Evolutionary conservation across 768 basidiomycete species (phyloP).

Genomic region (Xanthoconium stramineum): DNA sequence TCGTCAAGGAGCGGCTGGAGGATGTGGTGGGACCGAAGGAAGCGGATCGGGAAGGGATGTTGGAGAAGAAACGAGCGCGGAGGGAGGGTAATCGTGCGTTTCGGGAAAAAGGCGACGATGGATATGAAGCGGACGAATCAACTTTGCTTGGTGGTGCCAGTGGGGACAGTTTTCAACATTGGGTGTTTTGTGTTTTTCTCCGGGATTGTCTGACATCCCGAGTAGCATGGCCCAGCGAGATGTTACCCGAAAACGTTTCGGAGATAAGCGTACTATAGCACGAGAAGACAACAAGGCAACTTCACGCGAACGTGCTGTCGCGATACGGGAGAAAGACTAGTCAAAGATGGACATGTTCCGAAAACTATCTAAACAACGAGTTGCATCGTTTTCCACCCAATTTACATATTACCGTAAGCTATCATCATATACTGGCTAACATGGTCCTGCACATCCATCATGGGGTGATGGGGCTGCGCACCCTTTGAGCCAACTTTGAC

Average conservation of each 20-base stretch:
- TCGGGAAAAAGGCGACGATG: conserved; percentile 73
- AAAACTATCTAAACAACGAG: conserved; percentile 83
- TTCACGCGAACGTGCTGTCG: conserved; percentile 58
- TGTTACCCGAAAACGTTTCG: conserved; percentile 60
- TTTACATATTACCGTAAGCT: background rate
- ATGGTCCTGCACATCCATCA: background rate
- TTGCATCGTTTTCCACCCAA: conserved; percentile 48
- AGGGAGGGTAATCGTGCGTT: conserved; percentile 70
- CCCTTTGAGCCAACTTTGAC: too few relatives aligned
- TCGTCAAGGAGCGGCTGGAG: conserved; percentile 65
- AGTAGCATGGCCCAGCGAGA: conserved; percentile 72
- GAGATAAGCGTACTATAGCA: conserved; percentile 42
- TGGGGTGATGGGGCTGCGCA: too few relatives aligned
- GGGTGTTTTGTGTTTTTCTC: background rate
- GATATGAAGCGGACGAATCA: conserved; percentile 73
- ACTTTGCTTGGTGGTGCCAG: too few relatives aligned
- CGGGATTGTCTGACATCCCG: conserved; percentile 4
- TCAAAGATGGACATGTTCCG: conserved; percentile 98
- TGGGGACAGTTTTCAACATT: too few relatives aligned
- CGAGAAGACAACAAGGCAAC: conserved; percentile 51
- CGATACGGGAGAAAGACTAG: conserved; percentile 75
- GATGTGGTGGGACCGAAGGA: conserved; percentile 79
- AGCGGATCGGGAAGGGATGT: conserved; percentile 77
- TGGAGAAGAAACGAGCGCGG: conserved; percentile 80
- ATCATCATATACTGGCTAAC: background rate